Conservation (phyloP, 768 basidiomycete species). For the Phlebiopsis flavidoalba region DNA sequence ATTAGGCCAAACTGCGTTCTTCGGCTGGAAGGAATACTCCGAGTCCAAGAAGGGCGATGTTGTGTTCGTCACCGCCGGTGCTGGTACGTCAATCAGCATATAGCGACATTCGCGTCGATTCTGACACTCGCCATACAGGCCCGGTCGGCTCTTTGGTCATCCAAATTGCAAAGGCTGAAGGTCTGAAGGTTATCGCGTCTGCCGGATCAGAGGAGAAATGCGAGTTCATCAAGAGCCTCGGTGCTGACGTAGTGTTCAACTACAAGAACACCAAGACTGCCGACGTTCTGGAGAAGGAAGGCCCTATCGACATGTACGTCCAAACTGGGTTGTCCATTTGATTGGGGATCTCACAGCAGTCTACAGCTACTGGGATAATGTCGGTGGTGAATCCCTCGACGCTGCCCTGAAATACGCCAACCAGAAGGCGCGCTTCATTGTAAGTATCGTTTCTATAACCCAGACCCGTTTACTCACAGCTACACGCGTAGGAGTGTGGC, state of each 20-base stretch:
- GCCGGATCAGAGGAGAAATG: slow-evolving; percentile 77
- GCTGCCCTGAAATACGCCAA: slow-evolving; percentile 16
- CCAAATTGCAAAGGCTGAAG: slow-evolving; percentile 38
- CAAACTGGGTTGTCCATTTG: not conserved
- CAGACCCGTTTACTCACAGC: not conserved
- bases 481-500: slow-evolving; percentile 21
- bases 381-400: slow-evolving; percentile 25
- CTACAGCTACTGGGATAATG: slow-evolving; percentile 27
- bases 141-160: slow-evolving; percentile 59
- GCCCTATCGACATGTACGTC: slow-evolving; percentile 48
- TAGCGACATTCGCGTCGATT: not conserved
- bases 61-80: slow-evolving; percentile 44
- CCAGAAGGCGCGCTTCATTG: slow-evolving; percentile 20
- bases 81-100: slow-evolving; percentile 23
- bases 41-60: slow-evolving; percentile 45
- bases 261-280: slow-evolving; percentile 56
- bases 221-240: slow-evolving; percentile 50
- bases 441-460: slow-evolving; percentile 1
- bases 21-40: slow-evolving; percentile 38
- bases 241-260: slow-evolving; percentile 68
- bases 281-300: slow-evolving; percentile 51
- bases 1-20: slow-evolving; percentile 27
- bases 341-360: not conserved
- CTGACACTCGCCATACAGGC: slow-evolving; percentile 13
- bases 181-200: slow-evolving; percentile 62